Percentiles rank a stretch among this genome's conserved stretches.
These are phyloP conservation scores for Aethionema arabicum DNA, from an alignment of 345 rosid genomes.

Conservation along the genomic window DNA sequence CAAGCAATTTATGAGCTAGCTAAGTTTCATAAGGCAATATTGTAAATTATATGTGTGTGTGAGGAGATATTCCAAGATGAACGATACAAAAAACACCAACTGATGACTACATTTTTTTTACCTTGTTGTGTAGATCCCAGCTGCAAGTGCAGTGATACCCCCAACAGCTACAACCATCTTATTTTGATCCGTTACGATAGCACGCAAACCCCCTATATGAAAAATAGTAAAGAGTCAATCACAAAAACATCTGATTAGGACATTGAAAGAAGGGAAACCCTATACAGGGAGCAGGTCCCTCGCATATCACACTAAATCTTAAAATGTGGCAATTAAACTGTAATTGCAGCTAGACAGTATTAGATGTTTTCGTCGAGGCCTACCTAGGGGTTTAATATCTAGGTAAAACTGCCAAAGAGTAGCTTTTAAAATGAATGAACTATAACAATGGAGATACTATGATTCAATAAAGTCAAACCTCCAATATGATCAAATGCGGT, in stretches of 20 bases:
- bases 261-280: constrained; percentile 8
- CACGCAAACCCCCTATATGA: constrained; percentile 81
- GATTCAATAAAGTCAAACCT: constrained; percentile 45
- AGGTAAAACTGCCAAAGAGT: background rate
- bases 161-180: constrained; percentile 96
- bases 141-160: constrained; percentile 96
- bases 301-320: constrained; percentile 7
- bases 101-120: constrained; percentile 29
- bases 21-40: background rate
- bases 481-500: constrained; percentile 94
- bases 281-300: constrained; percentile 11
- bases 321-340: constrained; percentile 4
- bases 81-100: background rate
- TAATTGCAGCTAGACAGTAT: background rate
- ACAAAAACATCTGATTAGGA: constrained; percentile 2
- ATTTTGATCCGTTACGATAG: constrained; percentile 90
- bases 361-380: background rate
- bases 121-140: constrained; percentile 97
- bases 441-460: background rate
- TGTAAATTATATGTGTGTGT: too few species aligned
- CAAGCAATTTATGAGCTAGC: constrained; percentile 24
- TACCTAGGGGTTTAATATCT: background rate
- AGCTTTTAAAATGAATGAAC: background rate
- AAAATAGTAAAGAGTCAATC: constrained; percentile 21
- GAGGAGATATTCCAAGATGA: too few species aligned